A percentile compares a stretch with the other conserved stretches of the same genome.
phyloP scores from a whole-genome alignment of 148 eudicot species.

The Heliamphora exappendiculata region DNA sequence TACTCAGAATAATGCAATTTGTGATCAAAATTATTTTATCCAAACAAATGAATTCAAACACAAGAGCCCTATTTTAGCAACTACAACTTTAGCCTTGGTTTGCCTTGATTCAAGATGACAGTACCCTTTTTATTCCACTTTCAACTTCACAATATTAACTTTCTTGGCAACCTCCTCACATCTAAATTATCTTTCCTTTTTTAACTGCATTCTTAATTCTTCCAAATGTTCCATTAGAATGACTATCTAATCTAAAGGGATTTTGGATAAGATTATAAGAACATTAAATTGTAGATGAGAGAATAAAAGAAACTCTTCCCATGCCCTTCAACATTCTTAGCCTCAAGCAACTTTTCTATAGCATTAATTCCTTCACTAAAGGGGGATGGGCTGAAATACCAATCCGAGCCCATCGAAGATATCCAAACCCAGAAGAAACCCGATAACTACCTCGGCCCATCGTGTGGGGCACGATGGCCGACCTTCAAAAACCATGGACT shows the following conservation, averaged over 20 bases:
- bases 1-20: not conserved
- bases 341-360: constrained; percentile 67
- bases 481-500: no score
- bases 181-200: constrained; percentile 50
- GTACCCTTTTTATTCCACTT: constrained; percentile 57
- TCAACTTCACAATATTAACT: constrained; percentile 52
- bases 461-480: no score
- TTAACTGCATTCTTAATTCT: constrained; percentile 52
- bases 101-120: constrained; percentile 43
- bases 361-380: no score
- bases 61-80: constrained; percentile 48
- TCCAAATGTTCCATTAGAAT: constrained; percentile 53
- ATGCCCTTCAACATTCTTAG: constrained; percentile 61
- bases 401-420: no score
- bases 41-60: constrained; percentile 1
- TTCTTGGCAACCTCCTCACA: constrained; percentile 47
- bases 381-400: no score
- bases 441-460: no score
- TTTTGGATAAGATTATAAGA: not conserved
- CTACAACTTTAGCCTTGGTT: constrained; percentile 48
- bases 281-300: not conserved
- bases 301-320: constrained; percentile 52
- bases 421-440: no score
- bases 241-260: constrained; percentile 9
- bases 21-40: not conserved